Evolutionary conservation across 257 asterid species (phyloP).

Genomic region (Gentiana straminea): DNA sequence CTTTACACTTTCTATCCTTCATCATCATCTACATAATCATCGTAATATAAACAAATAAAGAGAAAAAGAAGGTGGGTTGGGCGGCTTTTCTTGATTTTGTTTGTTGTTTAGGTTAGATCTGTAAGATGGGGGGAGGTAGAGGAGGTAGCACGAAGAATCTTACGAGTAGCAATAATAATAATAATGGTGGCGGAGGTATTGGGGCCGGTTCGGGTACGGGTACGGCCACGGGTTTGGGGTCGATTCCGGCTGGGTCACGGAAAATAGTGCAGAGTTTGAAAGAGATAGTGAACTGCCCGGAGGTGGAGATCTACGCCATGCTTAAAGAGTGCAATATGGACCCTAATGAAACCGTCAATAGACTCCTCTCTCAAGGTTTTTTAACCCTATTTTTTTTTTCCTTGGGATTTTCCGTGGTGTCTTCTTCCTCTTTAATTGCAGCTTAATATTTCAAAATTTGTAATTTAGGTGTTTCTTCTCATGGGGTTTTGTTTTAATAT

Average conservation of each 20-base stretch:
- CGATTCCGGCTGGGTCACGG: constrained; percentile 59
- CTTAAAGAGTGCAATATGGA: constrained; percentile 95
- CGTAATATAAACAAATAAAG: not conserved
- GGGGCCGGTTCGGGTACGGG: too few relatives aligned
- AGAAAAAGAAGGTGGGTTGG: not conserved
- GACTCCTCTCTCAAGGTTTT: constrained; percentile 76
- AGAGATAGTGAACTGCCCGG: constrained; percentile 76
- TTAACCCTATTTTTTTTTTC: not conserved
- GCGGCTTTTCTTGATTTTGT: not conserved
- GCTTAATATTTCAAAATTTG: too few relatives aligned
- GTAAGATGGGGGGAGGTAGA: constrained; percentile 13
- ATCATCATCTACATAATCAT: not conserved
- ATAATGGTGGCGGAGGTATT: constrained; percentile 1
- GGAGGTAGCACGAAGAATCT: constrained; percentile 10
- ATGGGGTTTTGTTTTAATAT: not conserved
- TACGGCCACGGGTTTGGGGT: constrained; percentile 28
- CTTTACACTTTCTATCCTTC: constrained; percentile 1
- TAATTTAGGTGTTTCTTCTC: not conserved
- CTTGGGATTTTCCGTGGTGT: not conserved
- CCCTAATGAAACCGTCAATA: constrained; percentile 84
- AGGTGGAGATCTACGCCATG: constrained; percentile 80
- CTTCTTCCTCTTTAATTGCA: too few relatives aligned
- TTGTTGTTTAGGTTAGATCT: constrained; percentile 11
- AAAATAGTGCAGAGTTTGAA: constrained; percentile 83
- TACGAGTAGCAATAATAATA: constrained; percentile 5